Percentiles rank a stretch among this genome's conserved stretches.
Conservation (phyloP, 73 alveolate species). For the Paramecium sonneborni region DNA sequence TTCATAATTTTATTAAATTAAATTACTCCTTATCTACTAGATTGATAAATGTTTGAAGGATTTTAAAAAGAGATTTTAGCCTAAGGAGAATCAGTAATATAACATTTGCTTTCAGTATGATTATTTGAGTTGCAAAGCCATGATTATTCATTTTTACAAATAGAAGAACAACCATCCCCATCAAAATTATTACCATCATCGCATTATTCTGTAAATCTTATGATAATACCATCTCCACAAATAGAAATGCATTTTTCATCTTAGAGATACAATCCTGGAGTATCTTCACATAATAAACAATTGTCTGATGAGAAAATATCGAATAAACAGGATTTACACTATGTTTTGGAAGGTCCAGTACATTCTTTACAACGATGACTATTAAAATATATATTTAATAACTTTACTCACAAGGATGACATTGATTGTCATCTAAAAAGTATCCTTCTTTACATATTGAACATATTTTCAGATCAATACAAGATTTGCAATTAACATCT, state of each 20-base stretch:
- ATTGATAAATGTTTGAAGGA: background rate
- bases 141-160: background rate
- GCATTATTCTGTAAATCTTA: background rate
- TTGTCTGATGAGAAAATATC: background rate
- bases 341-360: background rate
- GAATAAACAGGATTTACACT: background rate
- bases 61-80: background rate
- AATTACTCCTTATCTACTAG: background rate
- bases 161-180: conserved; percentile 14
- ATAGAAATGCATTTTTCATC: conserved; percentile 54
- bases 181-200: conserved; percentile 40
- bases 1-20: background rate
- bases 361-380: background rate
- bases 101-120: background rate
- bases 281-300: conserved; percentile 71
- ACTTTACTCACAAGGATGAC: background rate
- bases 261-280: conserved; percentile 46
- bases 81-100: background rate
- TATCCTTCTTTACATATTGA: conserved; percentile 52
- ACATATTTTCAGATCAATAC: conserved; percentile 63
- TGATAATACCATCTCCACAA: conserved; percentile 13
- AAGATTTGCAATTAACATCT: conserved; percentile 18
- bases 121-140: background rate
- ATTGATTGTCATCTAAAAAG: background rate
- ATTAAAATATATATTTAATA: background rate